Conservation (phyloP, 305 asterid genomes). For the Solanum hybrid region DNA sequence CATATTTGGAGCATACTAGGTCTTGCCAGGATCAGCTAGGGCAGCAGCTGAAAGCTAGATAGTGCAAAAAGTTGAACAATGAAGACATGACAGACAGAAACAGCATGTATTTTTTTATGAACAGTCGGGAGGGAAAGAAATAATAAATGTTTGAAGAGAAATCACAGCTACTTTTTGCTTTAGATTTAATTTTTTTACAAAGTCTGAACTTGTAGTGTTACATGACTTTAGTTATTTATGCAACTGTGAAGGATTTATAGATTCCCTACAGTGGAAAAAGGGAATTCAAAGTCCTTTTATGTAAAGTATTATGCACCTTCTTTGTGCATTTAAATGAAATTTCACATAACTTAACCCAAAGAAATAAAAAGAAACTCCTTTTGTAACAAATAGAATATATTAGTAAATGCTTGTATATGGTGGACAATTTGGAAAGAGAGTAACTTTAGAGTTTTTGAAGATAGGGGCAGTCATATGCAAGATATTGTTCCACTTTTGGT, state of each 20-base stretch:
- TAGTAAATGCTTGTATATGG: background rate
- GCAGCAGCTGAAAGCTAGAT: background rate
- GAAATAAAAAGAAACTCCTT: background rate
- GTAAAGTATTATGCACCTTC: background rate
- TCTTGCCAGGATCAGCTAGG: background rate
- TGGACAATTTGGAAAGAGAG: background rate
- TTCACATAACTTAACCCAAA: background rate
- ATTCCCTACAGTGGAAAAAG: background rate
- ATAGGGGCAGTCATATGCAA: background rate
- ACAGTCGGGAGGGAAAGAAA: background rate
- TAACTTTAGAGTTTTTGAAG: fast-evolving
- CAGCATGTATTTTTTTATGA: background rate
- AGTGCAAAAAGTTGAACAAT: background rate
- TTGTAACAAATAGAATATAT: background rate
- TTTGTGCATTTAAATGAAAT: background rate
- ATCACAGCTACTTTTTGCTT: background rate
- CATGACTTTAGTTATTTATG: background rate
- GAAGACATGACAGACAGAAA: background rate
- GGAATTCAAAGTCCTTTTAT: background rate
- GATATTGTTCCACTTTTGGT: background rate
- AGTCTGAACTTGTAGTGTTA: background rate
- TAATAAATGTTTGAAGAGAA: background rate
- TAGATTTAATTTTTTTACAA: background rate
- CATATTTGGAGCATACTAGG: background rate
- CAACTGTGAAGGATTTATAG: background rate